A percentile compares a stretch with the other conserved stretches of the same genome.
Conservation (phyloP, 345 rosid genomes). For the Abelmoschus esculentus region DNA sequence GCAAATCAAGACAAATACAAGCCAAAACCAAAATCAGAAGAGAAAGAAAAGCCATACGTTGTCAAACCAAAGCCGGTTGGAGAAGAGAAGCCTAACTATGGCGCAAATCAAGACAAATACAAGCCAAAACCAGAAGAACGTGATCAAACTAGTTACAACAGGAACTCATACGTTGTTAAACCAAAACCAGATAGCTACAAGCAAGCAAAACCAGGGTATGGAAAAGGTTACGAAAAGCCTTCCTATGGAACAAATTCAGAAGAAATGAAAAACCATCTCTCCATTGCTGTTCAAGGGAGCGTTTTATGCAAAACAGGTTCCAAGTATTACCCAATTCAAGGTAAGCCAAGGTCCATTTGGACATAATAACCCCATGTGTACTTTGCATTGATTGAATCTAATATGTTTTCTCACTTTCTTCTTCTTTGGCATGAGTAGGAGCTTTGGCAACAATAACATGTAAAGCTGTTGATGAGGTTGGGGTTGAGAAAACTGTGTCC, state of each 20-base stretch:
- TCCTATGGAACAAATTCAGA: not conserved
- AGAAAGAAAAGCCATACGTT: not conserved
- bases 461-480: slow-evolving; percentile 34
- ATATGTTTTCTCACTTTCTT: not conserved
- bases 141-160: too few relatives aligned
- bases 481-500: slow-evolving; percentile 47
- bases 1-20: too few relatives aligned
- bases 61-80: not conserved
- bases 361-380: not conserved
- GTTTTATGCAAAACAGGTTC: not conserved
- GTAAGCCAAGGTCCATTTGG: not conserved
- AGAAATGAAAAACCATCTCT: not conserved
- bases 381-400: not conserved
- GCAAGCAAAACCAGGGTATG: too few relatives aligned
- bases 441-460: slow-evolving; percentile 56
- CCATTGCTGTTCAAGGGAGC: slow-evolving; percentile 6
- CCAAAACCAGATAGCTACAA: too few relatives aligned
- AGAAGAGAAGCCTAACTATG: not conserved
- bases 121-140: too few relatives aligned
- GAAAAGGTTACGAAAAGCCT: not conserved
- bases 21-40: not conserved
- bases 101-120: too few relatives aligned
- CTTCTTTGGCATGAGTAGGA: slow-evolving; percentile 24
- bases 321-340: slow-evolving; percentile 4
- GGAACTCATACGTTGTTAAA: too few relatives aligned